Conservation (phyloP, 176 grass and related monocot species). For the Ensete ventricosum region DNA sequence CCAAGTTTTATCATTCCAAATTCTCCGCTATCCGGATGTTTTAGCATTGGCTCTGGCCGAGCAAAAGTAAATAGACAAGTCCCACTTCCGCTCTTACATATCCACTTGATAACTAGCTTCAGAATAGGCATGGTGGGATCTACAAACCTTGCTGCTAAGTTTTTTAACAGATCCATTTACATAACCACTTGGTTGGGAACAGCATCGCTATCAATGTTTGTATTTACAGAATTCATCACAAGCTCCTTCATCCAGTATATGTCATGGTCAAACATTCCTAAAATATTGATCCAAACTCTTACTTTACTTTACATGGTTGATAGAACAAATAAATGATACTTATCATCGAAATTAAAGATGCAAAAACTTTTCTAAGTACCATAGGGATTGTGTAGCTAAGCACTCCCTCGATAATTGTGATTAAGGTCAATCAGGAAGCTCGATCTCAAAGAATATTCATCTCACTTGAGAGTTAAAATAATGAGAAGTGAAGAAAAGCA, state of each 20-base stretch:
- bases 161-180: background rate
- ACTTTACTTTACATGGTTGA: background rate
- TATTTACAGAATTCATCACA: background rate
- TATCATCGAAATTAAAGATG: background rate
- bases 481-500: background rate
- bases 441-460: background rate
- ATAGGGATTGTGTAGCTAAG: background rate
- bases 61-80: too few species aligned
- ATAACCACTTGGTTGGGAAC: background rate
- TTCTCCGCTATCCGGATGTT: too few species aligned
- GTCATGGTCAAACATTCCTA: background rate
- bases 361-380: background rate
- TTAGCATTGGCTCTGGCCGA: too few species aligned
- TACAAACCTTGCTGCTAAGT: too few species aligned
- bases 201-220: background rate
- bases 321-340: background rate
- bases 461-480: background rate
- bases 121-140: too few species aligned
- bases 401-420: background rate
- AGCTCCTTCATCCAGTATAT: background rate
- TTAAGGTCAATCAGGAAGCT: background rate
- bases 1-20: too few species aligned
- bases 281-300: background rate
- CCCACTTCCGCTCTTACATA: too few species aligned
- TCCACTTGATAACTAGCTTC: too few species aligned